Conservation (phyloP, 306 rosid species). For the Cicer chorassanicum region DNA sequence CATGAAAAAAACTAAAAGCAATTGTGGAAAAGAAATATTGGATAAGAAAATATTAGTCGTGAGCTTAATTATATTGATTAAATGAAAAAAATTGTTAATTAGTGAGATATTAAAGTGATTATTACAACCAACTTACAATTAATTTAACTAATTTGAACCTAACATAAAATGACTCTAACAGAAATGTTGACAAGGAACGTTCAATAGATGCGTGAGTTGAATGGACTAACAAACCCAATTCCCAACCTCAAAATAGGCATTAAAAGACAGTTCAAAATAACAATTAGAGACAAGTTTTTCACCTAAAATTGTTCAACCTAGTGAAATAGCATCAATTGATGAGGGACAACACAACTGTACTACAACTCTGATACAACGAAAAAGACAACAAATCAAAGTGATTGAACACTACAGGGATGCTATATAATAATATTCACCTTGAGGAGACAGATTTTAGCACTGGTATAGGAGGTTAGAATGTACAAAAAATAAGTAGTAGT, state of each 20-base stretch:
- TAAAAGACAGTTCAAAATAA: neutral
- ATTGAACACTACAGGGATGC: slow-evolving; percentile 21
- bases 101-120: too few species aligned
- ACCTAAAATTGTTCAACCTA: neutral
- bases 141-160: too few species aligned
- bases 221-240: neutral
- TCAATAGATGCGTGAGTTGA: neutral
- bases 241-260: neutral
- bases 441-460: slow-evolving; percentile 58
- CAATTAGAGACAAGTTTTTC: slow-evolving; percentile 12
- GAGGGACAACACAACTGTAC: neutral
- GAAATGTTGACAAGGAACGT: neutral
- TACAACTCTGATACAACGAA: too few species aligned
- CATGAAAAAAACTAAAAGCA: too few species aligned
- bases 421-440: too few species aligned
- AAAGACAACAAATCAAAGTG: neutral
- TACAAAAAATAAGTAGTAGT: slow-evolving; percentile 82
- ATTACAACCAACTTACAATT: too few species aligned
- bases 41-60: neutral
- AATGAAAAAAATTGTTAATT: too few species aligned
- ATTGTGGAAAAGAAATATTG: neutral
- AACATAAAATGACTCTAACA: slow-evolving; percentile 50
- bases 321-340: slow-evolving; percentile 2
- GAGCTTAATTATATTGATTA: neutral
- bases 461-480: slow-evolving; percentile 70